phyloP scores from a whole-genome alignment of 108 stramenopile species.

The Schizochytrium sp. region DNA sequence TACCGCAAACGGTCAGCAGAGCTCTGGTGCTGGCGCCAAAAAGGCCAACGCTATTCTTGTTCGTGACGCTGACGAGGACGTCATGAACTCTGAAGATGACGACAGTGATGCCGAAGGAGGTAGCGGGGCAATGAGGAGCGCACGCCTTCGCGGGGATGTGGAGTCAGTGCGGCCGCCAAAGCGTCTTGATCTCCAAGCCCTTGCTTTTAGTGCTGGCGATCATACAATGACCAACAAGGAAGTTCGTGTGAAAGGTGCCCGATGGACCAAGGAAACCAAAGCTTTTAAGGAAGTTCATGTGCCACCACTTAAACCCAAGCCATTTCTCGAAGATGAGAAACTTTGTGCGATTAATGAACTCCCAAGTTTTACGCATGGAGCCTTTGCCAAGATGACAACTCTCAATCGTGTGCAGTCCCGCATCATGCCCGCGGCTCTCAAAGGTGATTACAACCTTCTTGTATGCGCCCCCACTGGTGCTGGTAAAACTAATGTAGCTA shows the following conservation, averaged over 20 bases:
- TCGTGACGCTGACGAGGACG: constrained; percentile 62
- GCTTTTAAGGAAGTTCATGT: constrained; percentile 99
- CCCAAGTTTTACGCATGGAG: constrained; percentile 92
- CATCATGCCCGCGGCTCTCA: constrained; percentile 88
- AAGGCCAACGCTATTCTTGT: not conserved
- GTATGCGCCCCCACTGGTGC: constrained; percentile 98
- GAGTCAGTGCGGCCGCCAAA: constrained; percentile 61
- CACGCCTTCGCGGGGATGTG: too few relatives aligned
- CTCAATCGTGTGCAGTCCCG: constrained; percentile 97
- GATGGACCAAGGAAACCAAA: constrained; percentile 92
- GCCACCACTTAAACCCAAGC: constrained; percentile 87
- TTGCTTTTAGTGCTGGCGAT: constrained; percentile 88
- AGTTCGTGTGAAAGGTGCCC: constrained; percentile 88
- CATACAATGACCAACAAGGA: constrained; percentile 95
- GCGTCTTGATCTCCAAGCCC: constrained; percentile 88
- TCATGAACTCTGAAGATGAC: constrained; percentile 33
- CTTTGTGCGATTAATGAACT: constrained; percentile 85
- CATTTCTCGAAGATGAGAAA: constrained; percentile 81
- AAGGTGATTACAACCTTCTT: constrained; percentile 88
- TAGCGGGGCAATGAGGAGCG: too few relatives aligned
- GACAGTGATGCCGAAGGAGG: constrained; percentile 61
- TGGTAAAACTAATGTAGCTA: constrained; percentile 95
- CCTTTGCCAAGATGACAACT: constrained; percentile 92
- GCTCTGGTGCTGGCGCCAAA: not conserved
- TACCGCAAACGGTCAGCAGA: not conserved